Evolutionary conservation across 139 green algal genomes (phyloP).

Genomic region (Chlamydomonas eustigma): DNA sequence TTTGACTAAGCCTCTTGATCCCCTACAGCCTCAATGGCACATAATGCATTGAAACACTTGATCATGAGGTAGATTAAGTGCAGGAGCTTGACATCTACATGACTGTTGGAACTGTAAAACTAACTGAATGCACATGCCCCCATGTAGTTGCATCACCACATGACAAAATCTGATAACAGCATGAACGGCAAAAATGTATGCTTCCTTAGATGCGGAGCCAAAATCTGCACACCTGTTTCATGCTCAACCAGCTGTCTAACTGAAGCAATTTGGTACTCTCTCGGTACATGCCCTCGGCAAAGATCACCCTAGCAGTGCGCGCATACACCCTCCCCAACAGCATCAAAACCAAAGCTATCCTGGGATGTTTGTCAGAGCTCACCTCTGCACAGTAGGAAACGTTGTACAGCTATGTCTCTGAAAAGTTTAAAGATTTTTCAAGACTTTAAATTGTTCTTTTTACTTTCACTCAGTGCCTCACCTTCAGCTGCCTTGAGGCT

Average conservation of each 20-base stretch:
- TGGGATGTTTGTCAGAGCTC: conserved; percentile 33
- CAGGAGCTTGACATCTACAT: neutral
- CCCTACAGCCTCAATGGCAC: no score
- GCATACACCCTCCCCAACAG: conserved; percentile 61
- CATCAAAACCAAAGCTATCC: conserved; percentile 51
- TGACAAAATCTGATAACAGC: no score
- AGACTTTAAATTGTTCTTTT: neutral
- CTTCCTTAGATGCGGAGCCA: no score
- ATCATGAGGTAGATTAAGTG: neutral
- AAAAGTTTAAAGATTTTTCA: neutral
- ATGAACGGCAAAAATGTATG: no score
- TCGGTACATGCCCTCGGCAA: conserved; percentile 72
- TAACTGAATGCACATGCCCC: neutral
- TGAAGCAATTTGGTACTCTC: conserved; percentile 43
- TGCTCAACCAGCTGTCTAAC: conserved; percentile 14
- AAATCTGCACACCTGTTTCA: neutral
- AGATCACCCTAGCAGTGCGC: conserved; percentile 59
- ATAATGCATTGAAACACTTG: no score
- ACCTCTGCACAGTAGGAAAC: conserved; percentile 47
- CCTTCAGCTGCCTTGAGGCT: conserved; percentile 27
- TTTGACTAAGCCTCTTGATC: no score
- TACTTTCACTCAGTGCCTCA: neutral
- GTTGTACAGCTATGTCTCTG: no score
- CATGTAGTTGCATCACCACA: neutral
- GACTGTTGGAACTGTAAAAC: neutral